These are phyloP conservation scores for Camelina neglecta DNA, from an alignment of 345 rosid genomes.

Conservation along the genomic window DNA sequence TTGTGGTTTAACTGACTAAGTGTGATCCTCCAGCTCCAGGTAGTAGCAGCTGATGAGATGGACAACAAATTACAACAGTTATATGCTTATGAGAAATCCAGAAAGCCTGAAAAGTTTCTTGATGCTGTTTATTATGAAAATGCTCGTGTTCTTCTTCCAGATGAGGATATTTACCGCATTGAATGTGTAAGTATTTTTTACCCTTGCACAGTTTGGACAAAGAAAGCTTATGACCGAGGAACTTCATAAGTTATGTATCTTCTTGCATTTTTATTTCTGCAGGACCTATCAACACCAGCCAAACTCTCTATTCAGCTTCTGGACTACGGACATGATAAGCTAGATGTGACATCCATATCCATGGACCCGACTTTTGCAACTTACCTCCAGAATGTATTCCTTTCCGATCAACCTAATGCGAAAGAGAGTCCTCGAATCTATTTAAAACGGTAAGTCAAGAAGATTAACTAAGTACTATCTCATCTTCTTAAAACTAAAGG, in stretches of 20 bases:
- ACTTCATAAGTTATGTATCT: slow-evolving; percentile 1
- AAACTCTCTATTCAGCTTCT: slow-evolving; percentile 82
- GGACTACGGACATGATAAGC: slow-evolving; percentile 88
- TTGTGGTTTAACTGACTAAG: neutral
- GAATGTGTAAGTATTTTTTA: slow-evolving; percentile 73
- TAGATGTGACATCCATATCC: slow-evolving; percentile 85
- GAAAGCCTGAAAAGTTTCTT: slow-evolving; percentile 67
- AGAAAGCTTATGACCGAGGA: neutral
- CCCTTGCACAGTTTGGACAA: slow-evolving; percentile 13
- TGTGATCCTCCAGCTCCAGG: slow-evolving; percentile 72
- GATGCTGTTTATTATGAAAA: slow-evolving; percentile 85
- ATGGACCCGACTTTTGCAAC: slow-evolving; percentile 84
- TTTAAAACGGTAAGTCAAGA: slow-evolving; percentile 62
- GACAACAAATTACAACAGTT: slow-evolving; percentile 90
- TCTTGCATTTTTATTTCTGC: slow-evolving; percentile 43
- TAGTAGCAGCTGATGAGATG: slow-evolving; percentile 81
- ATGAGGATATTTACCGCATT: slow-evolving; percentile 85
- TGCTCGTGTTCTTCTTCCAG: slow-evolving; percentile 82
- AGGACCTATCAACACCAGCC: slow-evolving; percentile 59
- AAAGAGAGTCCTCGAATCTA: slow-evolving; percentile 72
- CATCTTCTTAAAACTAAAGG: neutral
- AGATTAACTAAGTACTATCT: slow-evolving; percentile 23
- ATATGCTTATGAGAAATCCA: slow-evolving; percentile 76
- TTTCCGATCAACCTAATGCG: slow-evolving; percentile 59
- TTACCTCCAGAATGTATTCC: slow-evolving; percentile 74